Evolutionary conservation across 495 filamentous ascomycete species (phyloP), one percentile per base, ranked within the genome.

Genomic region (Ramalina intermedia): DNA sequence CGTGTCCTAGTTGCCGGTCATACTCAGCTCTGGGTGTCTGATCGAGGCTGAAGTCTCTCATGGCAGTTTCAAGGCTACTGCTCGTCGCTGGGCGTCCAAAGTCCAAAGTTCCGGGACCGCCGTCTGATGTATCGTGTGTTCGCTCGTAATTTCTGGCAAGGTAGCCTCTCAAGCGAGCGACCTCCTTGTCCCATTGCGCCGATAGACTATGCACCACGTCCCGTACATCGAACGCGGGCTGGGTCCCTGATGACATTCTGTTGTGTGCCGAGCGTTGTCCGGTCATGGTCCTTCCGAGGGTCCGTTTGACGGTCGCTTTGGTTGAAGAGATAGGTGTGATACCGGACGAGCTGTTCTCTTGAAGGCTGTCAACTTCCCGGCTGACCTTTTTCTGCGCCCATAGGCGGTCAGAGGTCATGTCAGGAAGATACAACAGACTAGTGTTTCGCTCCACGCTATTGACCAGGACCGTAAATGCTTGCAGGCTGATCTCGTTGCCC

Each of bases 391-490:
- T 75, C 42, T 86, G 70, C 0, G 82, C 79, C 47, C 71, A 65
- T 14, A 65, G 60, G 39, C 80, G 72, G 48, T 84, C 80, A 37
- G 70, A 66, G 33, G 75, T 72, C 80, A 87, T 84, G 13, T 59
- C 63, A 8, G 84, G 80, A 14, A 89, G 68, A 47, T 75, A 78
- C 18, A 84, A 55, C 3, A 89, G 59, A 1, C 76, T 74, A 13
- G 70, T 71, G 55, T 89, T 89, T 16, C 72, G 71, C 50, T 82
- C 73, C 12, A 89, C 61, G 8, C 81, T 73, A 57, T 87, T 83
- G 26, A 89, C 78, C 12, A 89, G 64, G 6, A 84, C 81, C 2
- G 84, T 87, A 54, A 89, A 83, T 4, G 81, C 85, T 50, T 83
- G 78, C 3, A 88, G 72, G 46, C 80, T 80, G 53, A 89, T 85